Evolutionary conservation across 2,329 filamentous ascomycete species (phyloP).

Genomic region (Xenosphaeropsis pyriputrescens): DNA sequence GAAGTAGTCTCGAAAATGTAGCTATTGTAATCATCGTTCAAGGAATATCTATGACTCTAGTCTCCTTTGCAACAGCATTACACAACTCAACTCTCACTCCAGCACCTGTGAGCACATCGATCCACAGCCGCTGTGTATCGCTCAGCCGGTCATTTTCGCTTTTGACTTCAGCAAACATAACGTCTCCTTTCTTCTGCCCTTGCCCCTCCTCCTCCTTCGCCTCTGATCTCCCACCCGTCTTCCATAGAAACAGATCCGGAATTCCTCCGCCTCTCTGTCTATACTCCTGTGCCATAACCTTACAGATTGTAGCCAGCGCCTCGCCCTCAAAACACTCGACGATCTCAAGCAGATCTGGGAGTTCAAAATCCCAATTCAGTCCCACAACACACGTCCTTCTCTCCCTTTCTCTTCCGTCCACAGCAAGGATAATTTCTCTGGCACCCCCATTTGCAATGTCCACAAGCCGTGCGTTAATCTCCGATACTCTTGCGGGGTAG

Average conservation of each 20-base stretch:
- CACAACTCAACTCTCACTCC: slow-evolving; percentile 78
- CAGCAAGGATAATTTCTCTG: slow-evolving; percentile 44
- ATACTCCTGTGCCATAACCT: slow-evolving; percentile 94
- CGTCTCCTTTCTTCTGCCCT: slow-evolving; percentile 29
- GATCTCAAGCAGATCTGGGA: slow-evolving; percentile 68
- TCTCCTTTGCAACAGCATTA: slow-evolving; percentile 29
- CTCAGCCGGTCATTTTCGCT: slow-evolving; percentile 84
- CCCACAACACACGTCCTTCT: slow-evolving; percentile 77
- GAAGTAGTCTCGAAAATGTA: too few relatives aligned
- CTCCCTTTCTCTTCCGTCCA: slow-evolving; percentile 56
- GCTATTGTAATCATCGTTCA: too few relatives aligned
- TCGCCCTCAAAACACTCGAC: slow-evolving; percentile 64
- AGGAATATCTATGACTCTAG: too few relatives aligned
- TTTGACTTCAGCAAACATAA: slow-evolving; percentile 71
- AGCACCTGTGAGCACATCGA: slow-evolving; percentile 77
- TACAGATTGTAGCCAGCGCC: slow-evolving; percentile 72
- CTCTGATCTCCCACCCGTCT: slow-evolving; percentile 49
- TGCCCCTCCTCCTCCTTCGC: slow-evolving; percentile 70
- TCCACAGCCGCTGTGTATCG: slow-evolving; percentile 93
- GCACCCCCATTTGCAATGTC: slow-evolving; percentile 78
- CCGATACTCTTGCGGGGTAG: slow-evolving; percentile 69
- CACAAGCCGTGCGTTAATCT: slow-evolving; percentile 77
- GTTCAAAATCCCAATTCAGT: slow-evolving; percentile 76
- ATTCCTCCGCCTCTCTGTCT: slow-evolving; percentile 72
- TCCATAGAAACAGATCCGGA: slow-evolving; percentile 86